phyloP scores from a whole-genome alignment of 2,329 filamentous ascomycete genomes.

The Magnaporthales sp. region DNA sequence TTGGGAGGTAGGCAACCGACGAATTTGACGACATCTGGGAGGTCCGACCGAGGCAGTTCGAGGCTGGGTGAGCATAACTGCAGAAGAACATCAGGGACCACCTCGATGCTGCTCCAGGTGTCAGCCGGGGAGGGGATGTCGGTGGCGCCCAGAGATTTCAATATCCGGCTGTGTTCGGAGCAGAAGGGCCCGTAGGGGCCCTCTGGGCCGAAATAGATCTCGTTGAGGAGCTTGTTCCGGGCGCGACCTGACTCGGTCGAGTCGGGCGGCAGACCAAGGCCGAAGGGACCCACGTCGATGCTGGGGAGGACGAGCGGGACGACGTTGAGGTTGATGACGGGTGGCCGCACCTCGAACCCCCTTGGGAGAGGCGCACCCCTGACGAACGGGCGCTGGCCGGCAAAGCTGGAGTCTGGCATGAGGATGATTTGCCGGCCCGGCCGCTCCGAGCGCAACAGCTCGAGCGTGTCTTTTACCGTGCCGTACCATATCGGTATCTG shows the following conservation, averaged over 20 bases:
- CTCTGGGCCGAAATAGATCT: neutral
- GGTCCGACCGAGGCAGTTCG: slow-evolving; percentile 27
- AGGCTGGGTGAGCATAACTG: slow-evolving; percentile 29
- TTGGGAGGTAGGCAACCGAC: slow-evolving; percentile 31
- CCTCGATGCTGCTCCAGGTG: slow-evolving; percentile 13
- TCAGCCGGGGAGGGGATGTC: slow-evolving; percentile 9
- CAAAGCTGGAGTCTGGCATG: slow-evolving; percentile 1
- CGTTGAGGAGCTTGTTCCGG: slow-evolving; percentile 8
- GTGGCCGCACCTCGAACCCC: slow-evolving; percentile 4
- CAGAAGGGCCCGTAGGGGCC: neutral
- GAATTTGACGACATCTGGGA: slow-evolving; percentile 30
- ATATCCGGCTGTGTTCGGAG: neutral
- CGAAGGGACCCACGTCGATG: slow-evolving; percentile 9
- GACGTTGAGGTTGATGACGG: slow-evolving; percentile 6
- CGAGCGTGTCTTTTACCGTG: neutral
- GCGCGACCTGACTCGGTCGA: slow-evolving; percentile 5
- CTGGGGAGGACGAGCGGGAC: neutral
- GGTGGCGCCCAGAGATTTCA: neutral
- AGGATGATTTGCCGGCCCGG: slow-evolving; percentile 4
- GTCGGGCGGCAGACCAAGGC: slow-evolving; percentile 7
- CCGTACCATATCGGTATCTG: too few species aligned
- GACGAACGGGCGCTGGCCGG: slow-evolving; percentile 1
- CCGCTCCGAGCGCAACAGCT: neutral
- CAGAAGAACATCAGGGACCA: slow-evolving; percentile 19
- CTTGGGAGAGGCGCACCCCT: slow-evolving; percentile 7